Evolutionary conservation across 192 early-diverging fungal genomes (phyloP).

Genomic region (Entomortierella parvispora): DNA sequence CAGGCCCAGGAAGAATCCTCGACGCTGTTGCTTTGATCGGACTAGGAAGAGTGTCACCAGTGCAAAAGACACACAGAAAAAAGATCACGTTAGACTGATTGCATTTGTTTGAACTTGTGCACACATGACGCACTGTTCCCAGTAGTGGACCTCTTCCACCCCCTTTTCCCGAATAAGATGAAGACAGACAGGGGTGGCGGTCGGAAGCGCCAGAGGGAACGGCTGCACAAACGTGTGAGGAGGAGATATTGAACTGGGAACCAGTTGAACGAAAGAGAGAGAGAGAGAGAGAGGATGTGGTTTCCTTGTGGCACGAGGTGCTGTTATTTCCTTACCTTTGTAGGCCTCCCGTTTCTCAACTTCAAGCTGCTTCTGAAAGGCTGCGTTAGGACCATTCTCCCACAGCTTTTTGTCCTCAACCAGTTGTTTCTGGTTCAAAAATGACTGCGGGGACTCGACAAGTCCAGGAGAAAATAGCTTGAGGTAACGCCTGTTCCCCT

Average conservation of each 20-base stretch:
- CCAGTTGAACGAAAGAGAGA: no score
- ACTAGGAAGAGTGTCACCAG: slow-evolving; percentile 8
- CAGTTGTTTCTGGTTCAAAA: slow-evolving; percentile 28
- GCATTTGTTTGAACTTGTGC: background rate
- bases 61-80: background rate
- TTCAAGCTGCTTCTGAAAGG: slow-evolving; percentile 47
- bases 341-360: slow-evolving; percentile 29
- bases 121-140: no score
- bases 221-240: no score
- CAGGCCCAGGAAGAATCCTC: slow-evolving; percentile 44
- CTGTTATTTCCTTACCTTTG: slow-evolving; percentile 21
- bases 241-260: no score
- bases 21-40: slow-evolving; percentile 45
- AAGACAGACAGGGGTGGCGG: no score
- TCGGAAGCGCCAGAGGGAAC: no score
- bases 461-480: slow-evolving; percentile 42
- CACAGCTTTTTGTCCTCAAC: slow-evolving; percentile 37
- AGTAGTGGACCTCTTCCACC: no score
- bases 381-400: slow-evolving; percentile 47
- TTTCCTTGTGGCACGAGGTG: background rate
- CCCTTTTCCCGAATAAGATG: no score
- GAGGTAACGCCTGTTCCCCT: slow-evolving; percentile 30
- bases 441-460: slow-evolving; percentile 44
- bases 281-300: background rate
- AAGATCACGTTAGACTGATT: background rate